Percentiles rank a stretch among this genome's conserved stretches.
phyloP scores from a whole-genome alignment of 2,329 filamentous ascomycete genomes.

The Parascedosporium putredinis region DNA sequence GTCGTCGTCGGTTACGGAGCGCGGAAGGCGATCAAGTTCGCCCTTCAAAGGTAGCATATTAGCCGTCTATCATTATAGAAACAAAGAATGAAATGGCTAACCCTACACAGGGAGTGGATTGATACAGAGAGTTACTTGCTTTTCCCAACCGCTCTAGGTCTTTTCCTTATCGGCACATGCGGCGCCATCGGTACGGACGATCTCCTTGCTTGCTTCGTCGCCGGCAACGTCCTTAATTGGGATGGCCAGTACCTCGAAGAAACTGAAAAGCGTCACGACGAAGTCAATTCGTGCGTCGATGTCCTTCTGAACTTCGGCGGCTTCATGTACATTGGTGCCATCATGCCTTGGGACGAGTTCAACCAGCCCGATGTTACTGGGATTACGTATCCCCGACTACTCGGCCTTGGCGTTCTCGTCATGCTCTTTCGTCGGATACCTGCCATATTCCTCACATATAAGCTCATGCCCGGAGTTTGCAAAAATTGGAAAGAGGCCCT shows the following conservation, averaged over 20 bases:
- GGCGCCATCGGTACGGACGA: slow-evolving; percentile 49
- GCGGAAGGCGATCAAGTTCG: slow-evolving; percentile 34
- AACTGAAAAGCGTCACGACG: slow-evolving; percentile 44
- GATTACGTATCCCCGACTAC: slow-evolving; percentile 37
- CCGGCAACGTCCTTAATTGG: slow-evolving; percentile 52
- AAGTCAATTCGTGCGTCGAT: slow-evolving; percentile 49
- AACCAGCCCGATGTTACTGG: slow-evolving; percentile 39
- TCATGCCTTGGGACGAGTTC: slow-evolving; percentile 46
- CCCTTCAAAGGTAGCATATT: slow-evolving; percentile 17
- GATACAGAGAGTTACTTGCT: slow-evolving; percentile 44
- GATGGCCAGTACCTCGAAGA: slow-evolving; percentile 49
- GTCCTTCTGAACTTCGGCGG: slow-evolving; percentile 49
- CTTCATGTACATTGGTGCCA: slow-evolving; percentile 48
- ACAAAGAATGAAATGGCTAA: no score
- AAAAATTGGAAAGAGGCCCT: slow-evolving; percentile 46
- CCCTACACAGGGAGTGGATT: slow-evolving; percentile 35
- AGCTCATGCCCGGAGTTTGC: slow-evolving; percentile 40
- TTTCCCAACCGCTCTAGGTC: slow-evolving; percentile 38
- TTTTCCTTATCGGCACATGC: slow-evolving; percentile 48
- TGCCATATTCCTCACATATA: slow-evolving; percentile 41
- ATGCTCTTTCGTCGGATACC: slow-evolving; percentile 47
- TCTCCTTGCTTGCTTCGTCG: slow-evolving; percentile 49
- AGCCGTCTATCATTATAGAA: not conserved
- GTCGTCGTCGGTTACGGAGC: slow-evolving; percentile 36
- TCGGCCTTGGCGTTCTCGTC: slow-evolving; percentile 41